Conservation (phyloP, 345 rosid genomes). For the Camelina neglecta region DNA sequence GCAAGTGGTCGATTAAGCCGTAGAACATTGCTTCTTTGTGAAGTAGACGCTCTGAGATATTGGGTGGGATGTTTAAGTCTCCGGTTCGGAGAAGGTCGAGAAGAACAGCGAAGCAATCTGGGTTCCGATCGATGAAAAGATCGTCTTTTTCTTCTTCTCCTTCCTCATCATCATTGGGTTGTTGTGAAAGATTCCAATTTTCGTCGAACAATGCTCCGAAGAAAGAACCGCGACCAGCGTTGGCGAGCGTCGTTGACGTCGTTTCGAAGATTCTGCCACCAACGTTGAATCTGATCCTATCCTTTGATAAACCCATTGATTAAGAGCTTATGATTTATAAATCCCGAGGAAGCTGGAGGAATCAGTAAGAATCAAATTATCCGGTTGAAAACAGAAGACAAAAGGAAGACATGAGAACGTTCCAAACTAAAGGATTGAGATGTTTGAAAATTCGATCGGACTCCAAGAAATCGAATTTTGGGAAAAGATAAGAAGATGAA, state of each 20-base stretch:
- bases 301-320: constrained; percentile 62
- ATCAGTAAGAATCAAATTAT: not conserved
- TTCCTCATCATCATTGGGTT: not conserved
- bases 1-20: constrained; percentile 76
- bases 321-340: not conserved
- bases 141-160: constrained; percentile 39
- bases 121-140: constrained; percentile 81
- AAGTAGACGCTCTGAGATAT: constrained; percentile 71
- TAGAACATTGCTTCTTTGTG: constrained; percentile 87
- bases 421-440: not conserved
- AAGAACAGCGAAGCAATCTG: constrained; percentile 89
- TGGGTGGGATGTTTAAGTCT: constrained; percentile 72
- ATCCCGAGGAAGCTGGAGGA: not conserved
- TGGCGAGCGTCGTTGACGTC: constrained; percentile 90
- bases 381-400: too few relatives aligned
- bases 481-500: constrained; percentile 21
- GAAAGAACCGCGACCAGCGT: constrained; percentile 87
- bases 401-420: constrained; percentile 12
- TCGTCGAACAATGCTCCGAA: constrained; percentile 87
- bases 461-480: constrained; percentile 49
- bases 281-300: constrained; percentile 78
- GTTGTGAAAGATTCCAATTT: constrained; percentile 63
- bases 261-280: constrained; percentile 92
- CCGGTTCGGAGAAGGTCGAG: constrained; percentile 98
- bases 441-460: constrained; percentile 25